Evolutionary conservation across 129 eudicot genomes (phyloP).

Genomic region (Lactuca sativa): DNA sequence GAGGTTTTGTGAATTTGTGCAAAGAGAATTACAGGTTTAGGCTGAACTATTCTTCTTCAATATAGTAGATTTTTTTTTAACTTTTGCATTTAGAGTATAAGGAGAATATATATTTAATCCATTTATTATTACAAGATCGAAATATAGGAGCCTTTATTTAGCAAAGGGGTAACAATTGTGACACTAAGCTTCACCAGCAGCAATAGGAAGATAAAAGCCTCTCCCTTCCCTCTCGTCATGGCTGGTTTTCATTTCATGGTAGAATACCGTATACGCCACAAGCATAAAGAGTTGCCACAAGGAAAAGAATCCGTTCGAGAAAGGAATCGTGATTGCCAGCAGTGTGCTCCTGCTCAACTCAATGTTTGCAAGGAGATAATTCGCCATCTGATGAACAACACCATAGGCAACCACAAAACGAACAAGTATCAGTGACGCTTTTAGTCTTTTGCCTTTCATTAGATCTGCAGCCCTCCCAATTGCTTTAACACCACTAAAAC

Average conservation of each 20-base stretch:
- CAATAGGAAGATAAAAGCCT: slow-evolving; percentile 27
- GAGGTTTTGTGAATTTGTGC: no score
- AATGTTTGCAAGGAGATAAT: slow-evolving; percentile 6
- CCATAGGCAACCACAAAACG: slow-evolving; percentile 9
- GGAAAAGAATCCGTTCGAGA: slow-evolving; percentile 14
- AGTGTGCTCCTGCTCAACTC: background rate
- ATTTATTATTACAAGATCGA: no score
- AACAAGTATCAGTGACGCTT: slow-evolving; percentile 31
- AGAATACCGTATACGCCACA: slow-evolving; percentile 35
- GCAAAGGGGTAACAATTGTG: background rate
- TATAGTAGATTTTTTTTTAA: no score
- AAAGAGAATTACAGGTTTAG: no score
- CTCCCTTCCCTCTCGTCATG: slow-evolving; percentile 23
- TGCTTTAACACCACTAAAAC: slow-evolving; percentile 28
- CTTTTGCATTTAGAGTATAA: no score
- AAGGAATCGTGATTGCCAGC: slow-evolving; percentile 29
- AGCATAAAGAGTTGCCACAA: slow-evolving; percentile 33
- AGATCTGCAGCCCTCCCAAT: slow-evolving; percentile 37
- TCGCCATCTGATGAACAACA: slow-evolving; percentile 12
- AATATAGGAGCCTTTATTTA: no score
- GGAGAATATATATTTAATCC: no score
- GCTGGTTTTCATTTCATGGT: slow-evolving; percentile 34
- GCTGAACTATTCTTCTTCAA: no score
- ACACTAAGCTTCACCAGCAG: slow-evolving; percentile 29
- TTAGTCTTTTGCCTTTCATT: slow-evolving; percentile 30